Evolutionary conservation across 805 yeast genomes (phyloP).

Genomic region (Sugiyamaella americana): DNA sequence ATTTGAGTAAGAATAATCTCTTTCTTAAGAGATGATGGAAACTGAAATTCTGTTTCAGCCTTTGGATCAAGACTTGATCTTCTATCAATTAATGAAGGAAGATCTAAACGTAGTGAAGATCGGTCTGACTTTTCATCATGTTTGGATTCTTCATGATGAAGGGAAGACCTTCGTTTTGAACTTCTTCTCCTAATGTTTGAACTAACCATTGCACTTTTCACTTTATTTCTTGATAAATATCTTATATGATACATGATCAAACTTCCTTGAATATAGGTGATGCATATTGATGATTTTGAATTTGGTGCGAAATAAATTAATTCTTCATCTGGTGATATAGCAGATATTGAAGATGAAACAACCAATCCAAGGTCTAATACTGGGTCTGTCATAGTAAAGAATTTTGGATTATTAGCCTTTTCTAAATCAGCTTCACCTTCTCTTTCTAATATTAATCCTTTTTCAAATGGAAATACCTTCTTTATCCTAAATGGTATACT

Average conservation of each 20-base stretch:
- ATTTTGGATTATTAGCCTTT: conserved; percentile 28
- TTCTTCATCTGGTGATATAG: conserved; percentile 53
- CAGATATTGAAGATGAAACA: conserved; percentile 63
- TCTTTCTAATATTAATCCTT: conserved; percentile 62
- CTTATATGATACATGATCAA: conserved; percentile 54
- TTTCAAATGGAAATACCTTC: conserved; percentile 56
- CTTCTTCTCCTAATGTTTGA: conserved; percentile 2
- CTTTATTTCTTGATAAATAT: conserved; percentile 26
- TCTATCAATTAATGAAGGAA: neutral
- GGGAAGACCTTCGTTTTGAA: neutral
- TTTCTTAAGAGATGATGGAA: conserved; percentile 39
- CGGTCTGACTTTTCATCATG: conserved; percentile 1
- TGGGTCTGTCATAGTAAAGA: conserved; percentile 70
- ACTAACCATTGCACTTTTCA: neutral
- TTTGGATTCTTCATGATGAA: conserved; percentile 2
- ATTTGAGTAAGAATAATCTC: conserved; percentile 53
- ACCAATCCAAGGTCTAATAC: conserved; percentile 66
- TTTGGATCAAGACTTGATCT: conserved; percentile 3
- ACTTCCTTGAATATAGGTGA: conserved; percentile 44
- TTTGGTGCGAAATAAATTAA: conserved; percentile 48
- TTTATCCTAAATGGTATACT: conserved; percentile 65
- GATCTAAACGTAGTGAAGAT: conserved; percentile 11
- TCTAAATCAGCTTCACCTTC: conserved; percentile 21
- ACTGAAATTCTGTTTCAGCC: neutral
- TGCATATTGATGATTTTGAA: conserved; percentile 41